Evolutionary conservation across 257 asterid species (phyloP), one percentile per base, ranked within the genome.

Genomic region (Lantana camara): DNA sequence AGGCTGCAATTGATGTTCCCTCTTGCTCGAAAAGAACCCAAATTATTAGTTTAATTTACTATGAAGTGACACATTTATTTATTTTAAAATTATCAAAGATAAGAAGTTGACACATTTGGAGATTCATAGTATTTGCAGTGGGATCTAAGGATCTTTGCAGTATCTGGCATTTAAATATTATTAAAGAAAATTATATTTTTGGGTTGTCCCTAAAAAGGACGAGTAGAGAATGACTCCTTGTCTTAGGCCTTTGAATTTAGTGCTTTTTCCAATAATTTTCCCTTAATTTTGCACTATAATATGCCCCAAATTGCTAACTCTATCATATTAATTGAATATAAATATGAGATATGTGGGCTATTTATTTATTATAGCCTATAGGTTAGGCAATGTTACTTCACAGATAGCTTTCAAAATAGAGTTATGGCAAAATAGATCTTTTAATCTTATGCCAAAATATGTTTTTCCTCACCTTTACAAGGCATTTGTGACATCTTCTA

Each of bases 251-350:
- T 74, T 57, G 75, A 68, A 49, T 24, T 9, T 27, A 48, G 52
- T 34, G 63, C 46, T 67, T 61, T 66, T 74, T 63, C 38, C 63
- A 53, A 63, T 68, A 48, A 17, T 35, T 20, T 6, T 35, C 45
- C 54, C 48, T 35, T 16, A 34, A 5, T 32, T 60, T 35, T 66
- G 70, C 19, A 35, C 7, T 30, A 22, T 57, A 22, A 14, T 30
- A 48, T 21, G 7, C 12, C 6, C 7, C 7, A 45, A n/a, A 45
- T 22, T 51, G 14, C 5, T 30, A 7, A 7, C 35, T 30, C 4
- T 3, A 30, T 7, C n/a, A n/a, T n/a, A n/a, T n/a, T n/a, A n/a
- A n/a, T n/a, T n/a, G n/a, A n/a, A n/a, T n/a, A n/a, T n/a, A n/a
- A n/a, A n/a, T n/a, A n/a, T n/a, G n/a, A n/a, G n/a, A n/a, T n/a